phyloP scores from a whole-genome alignment of 2,329 filamentous ascomycete genomes.

The Furcasterigmium sp. region DNA sequence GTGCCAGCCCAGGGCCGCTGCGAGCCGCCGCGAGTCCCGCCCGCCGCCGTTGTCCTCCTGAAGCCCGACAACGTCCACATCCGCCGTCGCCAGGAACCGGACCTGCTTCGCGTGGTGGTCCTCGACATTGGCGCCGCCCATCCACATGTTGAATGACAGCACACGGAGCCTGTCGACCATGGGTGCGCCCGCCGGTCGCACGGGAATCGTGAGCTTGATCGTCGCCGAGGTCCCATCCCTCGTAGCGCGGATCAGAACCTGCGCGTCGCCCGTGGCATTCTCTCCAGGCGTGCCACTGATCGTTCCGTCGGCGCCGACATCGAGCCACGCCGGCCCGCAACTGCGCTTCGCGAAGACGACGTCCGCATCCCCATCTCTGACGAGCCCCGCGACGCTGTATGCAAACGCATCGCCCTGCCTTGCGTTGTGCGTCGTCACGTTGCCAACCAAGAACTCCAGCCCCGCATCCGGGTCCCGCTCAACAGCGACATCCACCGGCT shows the following conservation, averaged over 20 bases:
- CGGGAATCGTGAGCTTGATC: conserved; percentile 25
- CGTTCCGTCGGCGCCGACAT: conserved; percentile 22
- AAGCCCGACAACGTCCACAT: conserved; percentile 29
- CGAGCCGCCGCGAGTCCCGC: conserved; percentile 25
- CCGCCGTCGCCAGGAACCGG: conserved; percentile 22
- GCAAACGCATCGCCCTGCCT: conserved; percentile 25
- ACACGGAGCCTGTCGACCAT: conserved; percentile 28
- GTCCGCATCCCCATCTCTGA: conserved; percentile 17
- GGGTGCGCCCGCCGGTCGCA: conserved; percentile 15
- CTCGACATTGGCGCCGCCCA: conserved; percentile 27
- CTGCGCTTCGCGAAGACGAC: conserved; percentile 21
- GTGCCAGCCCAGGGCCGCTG: conserved; percentile 32
- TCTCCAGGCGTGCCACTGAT: conserved; percentile 29
- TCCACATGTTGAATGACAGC: conserved; percentile 34
- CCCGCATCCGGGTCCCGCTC: conserved; percentile 3
- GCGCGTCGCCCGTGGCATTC: neutral
- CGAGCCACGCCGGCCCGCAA: conserved; percentile 21
- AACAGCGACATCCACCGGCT: conserved; percentile 23
- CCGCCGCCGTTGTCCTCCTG: conserved; percentile 27
- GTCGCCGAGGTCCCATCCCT: conserved; percentile 17
- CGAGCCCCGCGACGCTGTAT: conserved; percentile 23
- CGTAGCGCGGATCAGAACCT: conserved; percentile 21
- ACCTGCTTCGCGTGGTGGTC: conserved; percentile 33
- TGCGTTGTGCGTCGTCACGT: conserved; percentile 28
- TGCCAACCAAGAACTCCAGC: conserved; percentile 21